phyloP scores from a whole-genome alignment of 768 basidiomycete species.

The Antrodiella citrinella region DNA sequence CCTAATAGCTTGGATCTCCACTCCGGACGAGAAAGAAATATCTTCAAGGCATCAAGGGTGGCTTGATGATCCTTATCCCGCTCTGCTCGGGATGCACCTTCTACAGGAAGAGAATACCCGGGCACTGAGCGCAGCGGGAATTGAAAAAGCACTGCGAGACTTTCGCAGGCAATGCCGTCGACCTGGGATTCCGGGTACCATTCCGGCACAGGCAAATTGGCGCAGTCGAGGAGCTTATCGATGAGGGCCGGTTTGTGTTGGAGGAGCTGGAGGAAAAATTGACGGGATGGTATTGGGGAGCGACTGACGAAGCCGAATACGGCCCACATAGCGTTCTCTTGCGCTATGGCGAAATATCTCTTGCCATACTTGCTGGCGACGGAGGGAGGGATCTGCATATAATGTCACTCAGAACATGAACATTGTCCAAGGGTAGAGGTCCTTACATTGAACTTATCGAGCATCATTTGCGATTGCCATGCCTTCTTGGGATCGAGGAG shows the following conservation, averaged over 20 bases:
- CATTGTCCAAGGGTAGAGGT: neutral
- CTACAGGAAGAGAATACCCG: neutral
- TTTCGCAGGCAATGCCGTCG: constrained; percentile 20
- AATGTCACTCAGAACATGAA: neutral
- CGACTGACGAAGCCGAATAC: constrained; percentile 10
- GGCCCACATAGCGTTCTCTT: constrained; percentile 10
- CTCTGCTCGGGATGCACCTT: neutral
- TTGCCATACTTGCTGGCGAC: neutral
- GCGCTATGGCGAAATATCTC: constrained; percentile 22
- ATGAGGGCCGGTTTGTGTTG: constrained; percentile 15
- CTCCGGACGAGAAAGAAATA: neutral
- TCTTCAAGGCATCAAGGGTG: constrained; percentile 1
- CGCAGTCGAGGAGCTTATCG: constrained; percentile 21
- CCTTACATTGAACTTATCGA: neutral
- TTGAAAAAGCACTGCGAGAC: constrained; percentile 18
- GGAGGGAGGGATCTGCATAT: neutral
- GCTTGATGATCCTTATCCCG: neutral
- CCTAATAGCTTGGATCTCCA: neutral
- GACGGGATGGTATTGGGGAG: constrained; percentile 7
- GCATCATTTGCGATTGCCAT: constrained; percentile 3
- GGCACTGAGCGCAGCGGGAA: constrained; percentile 10
- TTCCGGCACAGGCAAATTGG: constrained; percentile 14
- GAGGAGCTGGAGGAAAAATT: constrained; percentile 13
- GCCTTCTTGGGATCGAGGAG: neutral
- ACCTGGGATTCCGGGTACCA: constrained; percentile 22